Percentiles rank a stretch among this genome's conserved stretches.
phyloP scores from a whole-genome alignment of 495 filamentous ascomycete species.

The Neurospora sp. region DNA sequence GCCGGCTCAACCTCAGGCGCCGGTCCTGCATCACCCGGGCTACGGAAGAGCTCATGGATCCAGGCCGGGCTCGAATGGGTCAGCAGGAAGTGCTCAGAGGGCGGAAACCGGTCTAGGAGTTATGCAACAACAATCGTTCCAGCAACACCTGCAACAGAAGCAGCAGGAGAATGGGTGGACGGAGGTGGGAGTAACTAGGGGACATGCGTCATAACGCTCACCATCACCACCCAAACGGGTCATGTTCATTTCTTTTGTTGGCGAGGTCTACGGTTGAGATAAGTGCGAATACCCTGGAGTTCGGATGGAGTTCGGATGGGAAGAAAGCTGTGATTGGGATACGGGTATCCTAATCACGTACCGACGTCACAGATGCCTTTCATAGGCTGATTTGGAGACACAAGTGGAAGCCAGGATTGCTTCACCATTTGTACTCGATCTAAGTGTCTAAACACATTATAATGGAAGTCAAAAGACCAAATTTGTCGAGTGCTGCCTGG shows the following conservation, averaged over 20 bases:
- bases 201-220: neutral
- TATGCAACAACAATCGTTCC: neutral
- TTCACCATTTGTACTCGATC: neutral
- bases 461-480: neutral
- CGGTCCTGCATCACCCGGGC: conserved; percentile 24
- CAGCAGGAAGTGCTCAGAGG: neutral
- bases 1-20: conserved; percentile 16
- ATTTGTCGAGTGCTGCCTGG: neutral
- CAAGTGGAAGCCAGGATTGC: neutral
- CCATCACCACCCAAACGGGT: neutral
- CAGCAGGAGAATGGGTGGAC: neutral
- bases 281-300: neutral
- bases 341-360: neutral
- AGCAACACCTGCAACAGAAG: neutral
- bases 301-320: neutral
- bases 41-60: conserved; percentile 17
- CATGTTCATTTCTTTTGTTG: neutral
- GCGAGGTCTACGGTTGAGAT: neutral
- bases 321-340: neutral
- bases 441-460: neutral
- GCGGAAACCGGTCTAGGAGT: conserved; percentile 1
- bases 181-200: neutral
- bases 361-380: neutral
- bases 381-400: neutral
- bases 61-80: conserved; percentile 8